phyloP scores from a whole-genome alignment of 2,329 filamentous ascomycete genomes.

The Dothidotthia symphoricarpi region DNA sequence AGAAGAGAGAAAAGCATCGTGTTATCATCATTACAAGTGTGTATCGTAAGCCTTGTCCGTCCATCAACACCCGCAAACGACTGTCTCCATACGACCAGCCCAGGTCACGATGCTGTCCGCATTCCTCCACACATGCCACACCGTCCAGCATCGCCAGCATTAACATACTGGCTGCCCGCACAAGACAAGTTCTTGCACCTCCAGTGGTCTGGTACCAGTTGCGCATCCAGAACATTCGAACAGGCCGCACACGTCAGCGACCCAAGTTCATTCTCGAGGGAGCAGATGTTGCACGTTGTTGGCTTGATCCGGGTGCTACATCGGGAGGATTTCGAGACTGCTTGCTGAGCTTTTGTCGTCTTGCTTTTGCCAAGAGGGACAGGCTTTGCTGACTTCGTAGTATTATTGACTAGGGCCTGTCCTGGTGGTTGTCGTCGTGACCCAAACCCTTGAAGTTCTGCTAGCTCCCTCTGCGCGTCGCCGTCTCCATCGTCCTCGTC shows the following conservation, averaged over 20 bases:
- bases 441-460: conserved; percentile 59
- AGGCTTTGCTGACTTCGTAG: conserved; percentile 3
- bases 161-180: conserved; percentile 59
- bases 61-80: too few relatives aligned
- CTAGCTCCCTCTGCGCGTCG: conserved; percentile 56
- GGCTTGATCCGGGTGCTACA: too few relatives aligned
- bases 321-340: too few relatives aligned
- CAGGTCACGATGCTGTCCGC: conserved; percentile 1
- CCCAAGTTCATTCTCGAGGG: conserved; percentile 58
- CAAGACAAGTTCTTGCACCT: conserved; percentile 59
- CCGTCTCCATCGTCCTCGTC: conserved; percentile 56
- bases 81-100: too few relatives aligned
- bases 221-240: conserved; percentile 63
- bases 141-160: conserved; percentile 65
- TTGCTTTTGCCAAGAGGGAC: conserved; percentile 20
- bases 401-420: background rate
- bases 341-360: too few relatives aligned
- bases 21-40: too few relatives aligned
- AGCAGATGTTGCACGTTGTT: conserved; percentile 62
- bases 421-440: conserved; percentile 12
- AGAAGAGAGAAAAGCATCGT: background rate
- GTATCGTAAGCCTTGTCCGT: too few relatives aligned
- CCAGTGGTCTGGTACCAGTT: conserved; percentile 61
- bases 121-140: conserved; percentile 66
- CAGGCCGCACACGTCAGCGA: conserved; percentile 66